These are phyloP conservation scores for Curvularia sp. DNA, from an alignment of 2,329 filamentous ascomycete species.

Conservation along the genomic window DNA sequence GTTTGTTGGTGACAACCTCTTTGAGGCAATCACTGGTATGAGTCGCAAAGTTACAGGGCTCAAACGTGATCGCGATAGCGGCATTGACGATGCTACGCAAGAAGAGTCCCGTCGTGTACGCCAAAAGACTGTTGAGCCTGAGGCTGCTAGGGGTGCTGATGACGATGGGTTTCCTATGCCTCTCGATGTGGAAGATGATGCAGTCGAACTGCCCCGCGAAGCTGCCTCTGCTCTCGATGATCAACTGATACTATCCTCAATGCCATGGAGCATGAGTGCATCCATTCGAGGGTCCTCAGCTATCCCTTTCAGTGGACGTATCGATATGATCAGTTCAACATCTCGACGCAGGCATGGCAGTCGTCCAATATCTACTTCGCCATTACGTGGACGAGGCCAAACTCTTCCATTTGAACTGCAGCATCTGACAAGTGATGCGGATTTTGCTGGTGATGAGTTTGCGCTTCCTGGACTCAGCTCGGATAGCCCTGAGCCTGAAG, in stretches of 20 bases:
- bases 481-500: slow-evolving; percentile 19
- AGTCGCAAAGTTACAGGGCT: slow-evolving; percentile 34
- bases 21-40: slow-evolving; percentile 56
- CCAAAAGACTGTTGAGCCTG: slow-evolving; percentile 39
- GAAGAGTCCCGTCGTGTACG: slow-evolving; percentile 45
- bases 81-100: slow-evolving; percentile 45
- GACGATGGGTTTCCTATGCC: slow-evolving; percentile 40
- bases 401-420: slow-evolving; percentile 37
- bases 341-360: slow-evolving; percentile 51
- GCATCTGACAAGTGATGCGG: slow-evolving; percentile 41
- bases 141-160: slow-evolving; percentile 48
- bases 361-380: slow-evolving; percentile 66
- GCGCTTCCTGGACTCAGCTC: slow-evolving; percentile 28
- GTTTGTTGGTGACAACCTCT: slow-evolving; percentile 65
- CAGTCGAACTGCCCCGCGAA: slow-evolving; percentile 76
- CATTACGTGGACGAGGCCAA: slow-evolving; percentile 62
- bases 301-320: slow-evolving; percentile 51
- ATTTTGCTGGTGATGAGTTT: slow-evolving; percentile 35
- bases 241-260: slow-evolving; percentile 67
- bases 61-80: slow-evolving; percentile 47
- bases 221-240: slow-evolving; percentile 71
- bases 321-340: slow-evolving; percentile 49
- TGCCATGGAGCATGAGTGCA: slow-evolving; percentile 72
- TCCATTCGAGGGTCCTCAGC: slow-evolving; percentile 61
- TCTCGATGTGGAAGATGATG: slow-evolving; percentile 59